Percentiles rank a stretch among this genome's conserved stretches.
Evolutionary conservation across 2,329 filamentous ascomycete species (phyloP).

Genomic region (Verticillium tricorpus): DNA sequence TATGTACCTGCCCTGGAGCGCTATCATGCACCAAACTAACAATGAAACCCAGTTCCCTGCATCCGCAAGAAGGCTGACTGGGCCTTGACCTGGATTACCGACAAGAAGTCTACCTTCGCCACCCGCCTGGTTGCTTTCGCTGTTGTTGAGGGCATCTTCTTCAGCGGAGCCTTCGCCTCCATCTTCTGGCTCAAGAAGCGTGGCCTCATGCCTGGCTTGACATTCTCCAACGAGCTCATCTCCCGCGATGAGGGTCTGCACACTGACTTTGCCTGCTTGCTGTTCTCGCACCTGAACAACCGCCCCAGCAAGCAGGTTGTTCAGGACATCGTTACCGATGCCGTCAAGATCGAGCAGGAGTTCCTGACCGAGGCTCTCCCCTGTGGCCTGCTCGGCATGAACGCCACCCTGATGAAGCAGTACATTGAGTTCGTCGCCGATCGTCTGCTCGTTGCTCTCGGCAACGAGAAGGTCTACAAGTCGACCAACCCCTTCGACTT

Average conservation of each 20-base stretch:
- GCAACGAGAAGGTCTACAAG: slow-evolving; percentile 92
- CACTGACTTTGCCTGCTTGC: slow-evolving; percentile 96
- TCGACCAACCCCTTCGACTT: slow-evolving; percentile 97
- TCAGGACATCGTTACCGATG: slow-evolving; percentile 86
- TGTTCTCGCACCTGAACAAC: slow-evolving; percentile 96
- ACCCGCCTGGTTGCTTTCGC: slow-evolving; percentile 95
- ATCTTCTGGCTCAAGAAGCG: slow-evolving; percentile 99
- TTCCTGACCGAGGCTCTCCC: slow-evolving; percentile 96
- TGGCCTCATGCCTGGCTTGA: slow-evolving; percentile 95
- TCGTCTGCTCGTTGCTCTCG: slow-evolving; percentile 85
- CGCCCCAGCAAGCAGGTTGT: slow-evolving; percentile 80
- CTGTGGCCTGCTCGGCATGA: slow-evolving; percentile 93
- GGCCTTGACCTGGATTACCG: slow-evolving; percentile 91
- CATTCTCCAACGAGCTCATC: slow-evolving; percentile 99
- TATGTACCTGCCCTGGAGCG: slow-evolving; percentile 37
- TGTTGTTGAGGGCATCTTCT: slow-evolving; percentile 99
- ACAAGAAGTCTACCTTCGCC: slow-evolving; percentile 90
- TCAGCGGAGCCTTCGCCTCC: slow-evolving; percentile 95
- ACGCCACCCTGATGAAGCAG: slow-evolving; percentile 94
- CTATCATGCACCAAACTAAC: not conserved
- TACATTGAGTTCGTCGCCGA: slow-evolving; percentile 99
- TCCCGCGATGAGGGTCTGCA: slow-evolving; percentile 98
- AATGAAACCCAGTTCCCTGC: slow-evolving; percentile 67
- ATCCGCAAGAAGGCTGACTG: slow-evolving; percentile 99
- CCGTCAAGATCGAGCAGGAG: slow-evolving; percentile 92